Conservation (phyloP, 73 alveolate species). For the Breviolum minutum region DNA sequence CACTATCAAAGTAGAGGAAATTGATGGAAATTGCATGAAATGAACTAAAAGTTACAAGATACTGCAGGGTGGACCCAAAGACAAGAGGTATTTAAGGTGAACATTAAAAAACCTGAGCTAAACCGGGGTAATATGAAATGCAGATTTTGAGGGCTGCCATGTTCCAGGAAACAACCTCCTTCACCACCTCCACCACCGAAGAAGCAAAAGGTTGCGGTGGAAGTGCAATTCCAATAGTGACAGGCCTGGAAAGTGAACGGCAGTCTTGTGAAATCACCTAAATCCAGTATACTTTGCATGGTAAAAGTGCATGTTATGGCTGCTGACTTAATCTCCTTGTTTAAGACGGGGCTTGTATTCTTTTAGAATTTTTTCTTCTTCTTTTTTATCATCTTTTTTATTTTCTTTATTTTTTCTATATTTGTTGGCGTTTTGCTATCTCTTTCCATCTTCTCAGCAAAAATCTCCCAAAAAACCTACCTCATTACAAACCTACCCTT, state of each 20-base stretch:
- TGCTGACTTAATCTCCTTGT: too few species aligned
- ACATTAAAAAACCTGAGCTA: neutral
- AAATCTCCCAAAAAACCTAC: too few species aligned
- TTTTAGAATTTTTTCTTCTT: too few species aligned
- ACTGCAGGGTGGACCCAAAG: neutral
- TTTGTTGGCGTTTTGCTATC: too few species aligned
- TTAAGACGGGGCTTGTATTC: too few species aligned
- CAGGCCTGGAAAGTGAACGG: too few species aligned
- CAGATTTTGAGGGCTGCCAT: neutral
- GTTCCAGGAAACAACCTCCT: conserved; percentile 54
- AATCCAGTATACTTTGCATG: neutral
- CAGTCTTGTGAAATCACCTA: too few species aligned
- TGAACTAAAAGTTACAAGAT: neutral
- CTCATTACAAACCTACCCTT: too few species aligned
- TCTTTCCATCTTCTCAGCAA: neutral
- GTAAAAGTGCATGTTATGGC: neutral
- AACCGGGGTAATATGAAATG: too few species aligned
- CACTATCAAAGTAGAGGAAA: too few species aligned
- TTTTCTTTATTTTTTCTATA: too few species aligned
- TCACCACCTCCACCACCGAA: conserved; percentile 28
- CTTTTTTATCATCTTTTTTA: too few species aligned
- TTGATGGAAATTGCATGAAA: neutral
- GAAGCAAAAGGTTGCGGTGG: conserved; percentile 55
- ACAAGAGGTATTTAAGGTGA: neutral
- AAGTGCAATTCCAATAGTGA: conserved; percentile 35